A percentile compares a stretch with the other conserved stretches of the same genome.
phyloP scores from a whole-genome alignment of 768 basidiomycete species.

The Trametes cinnabarina region DNA sequence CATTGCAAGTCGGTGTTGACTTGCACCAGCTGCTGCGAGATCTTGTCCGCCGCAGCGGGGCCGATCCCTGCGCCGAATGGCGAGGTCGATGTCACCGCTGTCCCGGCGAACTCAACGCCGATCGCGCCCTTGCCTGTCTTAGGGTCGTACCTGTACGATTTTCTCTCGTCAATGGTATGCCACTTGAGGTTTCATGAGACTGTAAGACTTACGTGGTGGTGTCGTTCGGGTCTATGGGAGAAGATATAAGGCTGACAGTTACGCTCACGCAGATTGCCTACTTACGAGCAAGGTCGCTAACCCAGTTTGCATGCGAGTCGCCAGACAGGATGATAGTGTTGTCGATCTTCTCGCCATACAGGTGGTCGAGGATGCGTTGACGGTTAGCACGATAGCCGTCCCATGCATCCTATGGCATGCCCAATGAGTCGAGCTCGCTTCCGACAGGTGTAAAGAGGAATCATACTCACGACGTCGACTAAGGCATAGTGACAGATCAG shows the following conservation, averaged over 20 bases:
- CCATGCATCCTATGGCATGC: slow-evolving; percentile 48
- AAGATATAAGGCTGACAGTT: not conserved
- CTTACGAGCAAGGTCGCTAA: slow-evolving; percentile 54
- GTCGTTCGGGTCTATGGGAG: slow-evolving; percentile 44
- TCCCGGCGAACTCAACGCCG: slow-evolving; percentile 62
- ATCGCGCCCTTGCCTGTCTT: slow-evolving; percentile 47
- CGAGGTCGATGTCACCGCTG: slow-evolving; percentile 53
- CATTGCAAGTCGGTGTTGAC: slow-evolving; percentile 53
- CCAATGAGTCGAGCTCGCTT: not conserved
- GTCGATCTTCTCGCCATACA: slow-evolving; percentile 49
- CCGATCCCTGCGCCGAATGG: slow-evolving; percentile 43
- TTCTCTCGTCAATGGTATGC: not conserved
- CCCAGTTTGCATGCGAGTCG: slow-evolving; percentile 63
- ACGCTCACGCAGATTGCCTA: slow-evolving; percentile 3
- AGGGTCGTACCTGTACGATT: slow-evolving; percentile 43
- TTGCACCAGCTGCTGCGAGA: slow-evolving; percentile 38
- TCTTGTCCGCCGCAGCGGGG: slow-evolving; percentile 38
- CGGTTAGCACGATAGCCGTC: slow-evolving; percentile 60
- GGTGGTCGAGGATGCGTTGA: slow-evolving; percentile 47
- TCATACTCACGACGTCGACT: slow-evolving; percentile 29
- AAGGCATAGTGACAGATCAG: not conserved
- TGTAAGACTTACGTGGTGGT: slow-evolving; percentile 39
- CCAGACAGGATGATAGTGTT: slow-evolving; percentile 60
- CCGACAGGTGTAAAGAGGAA: not conserved
- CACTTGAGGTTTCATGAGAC: not conserved